Evolutionary conservation across 371 early-diverging fungal genomes (phyloP), one percentile per base, ranked within the genome.

Genomic region (Mucor saturninus): DNA sequence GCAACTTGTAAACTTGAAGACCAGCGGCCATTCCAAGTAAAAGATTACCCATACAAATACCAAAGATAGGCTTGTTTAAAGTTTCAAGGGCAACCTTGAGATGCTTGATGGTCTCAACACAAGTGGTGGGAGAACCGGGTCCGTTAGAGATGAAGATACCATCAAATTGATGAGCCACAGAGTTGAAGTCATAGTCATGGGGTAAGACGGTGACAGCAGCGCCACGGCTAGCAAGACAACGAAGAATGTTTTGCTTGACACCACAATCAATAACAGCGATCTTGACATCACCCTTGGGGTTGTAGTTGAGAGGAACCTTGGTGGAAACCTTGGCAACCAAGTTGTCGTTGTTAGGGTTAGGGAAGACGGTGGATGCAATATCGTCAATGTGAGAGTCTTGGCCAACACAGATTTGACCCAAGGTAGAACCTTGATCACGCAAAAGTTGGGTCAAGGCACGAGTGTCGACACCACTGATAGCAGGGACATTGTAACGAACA

Each of bases 1-100:
- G 92, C 42, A 97, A 76, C 83, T 97, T 97, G 87, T 93, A 94
- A 0, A 88, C 85, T 29, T 86, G 69, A 56, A 92, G 72, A 31
- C 96, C 97, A 35, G 93, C 94, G 5, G 97, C 96, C 80, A 94
- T 81, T 46, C 95, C 96, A 64, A 97, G 80, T 31, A 97, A 67
- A 67, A 91, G 90, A 76, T 96, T 92, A 62, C 98, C 98, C 95
- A 97, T 95, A 82, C 98, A 97, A 73, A 97, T 97, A 60, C 98
- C 98, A 72, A 96, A 96, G 64, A 97, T 93, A 43, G 98, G 98
- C 61, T 87, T 89, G 59, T 91, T 74, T 21, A 76, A 85, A 15
- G 77, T 69, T 11, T 78, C 69, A 42, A 89, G 83, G 29, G 91
- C 89, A 1, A 69, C 69, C 30, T 85, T 85, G 58, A 97, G 68